phyloP scores from a whole-genome alignment of 148 eudicot genomes.

The Camellia japonica region DNA sequence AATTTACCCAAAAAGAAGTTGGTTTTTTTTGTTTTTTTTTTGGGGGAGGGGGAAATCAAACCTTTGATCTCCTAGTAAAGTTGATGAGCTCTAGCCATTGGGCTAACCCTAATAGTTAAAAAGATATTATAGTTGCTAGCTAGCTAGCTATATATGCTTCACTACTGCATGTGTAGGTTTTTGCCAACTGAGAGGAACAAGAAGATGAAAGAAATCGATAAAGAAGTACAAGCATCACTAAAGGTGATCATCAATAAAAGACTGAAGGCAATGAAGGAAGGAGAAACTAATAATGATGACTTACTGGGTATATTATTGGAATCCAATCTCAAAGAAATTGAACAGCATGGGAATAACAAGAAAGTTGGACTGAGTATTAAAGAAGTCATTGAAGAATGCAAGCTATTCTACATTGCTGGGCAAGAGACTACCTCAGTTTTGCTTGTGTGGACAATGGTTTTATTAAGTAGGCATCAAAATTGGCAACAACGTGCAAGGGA shows the following conservation, averaged over 20 bases:
- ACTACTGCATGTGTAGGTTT: conserved; percentile 4
- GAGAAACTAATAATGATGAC: conserved; percentile 13
- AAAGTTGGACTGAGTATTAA: conserved; percentile 17
- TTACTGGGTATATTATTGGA: conserved; percentile 17
- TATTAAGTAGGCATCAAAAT: conserved; percentile 13
- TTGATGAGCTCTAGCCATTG: too few relatives aligned
- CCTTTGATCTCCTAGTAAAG: too few relatives aligned
- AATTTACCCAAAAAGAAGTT: too few relatives aligned
- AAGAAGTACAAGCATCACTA: conserved; percentile 11
- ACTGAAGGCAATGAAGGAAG: conserved; percentile 16
- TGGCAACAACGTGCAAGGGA: conserved; percentile 23
- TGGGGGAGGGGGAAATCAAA: too few relatives aligned
- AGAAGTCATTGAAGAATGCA: conserved; percentile 24
- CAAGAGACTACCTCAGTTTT: conserved; percentile 21
- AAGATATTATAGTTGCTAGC: too few relatives aligned
- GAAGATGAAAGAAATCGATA: conserved; percentile 17
- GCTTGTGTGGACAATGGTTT: conserved; percentile 23
- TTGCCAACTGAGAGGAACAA: conserved; percentile 26
- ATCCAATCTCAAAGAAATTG: conserved; percentile 14
- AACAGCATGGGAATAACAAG: conserved; percentile 7
- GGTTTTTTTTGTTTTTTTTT: too few relatives aligned
- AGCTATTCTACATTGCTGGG: conserved; percentile 20
- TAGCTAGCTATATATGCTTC: too few relatives aligned
- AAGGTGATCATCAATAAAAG: conserved; percentile 14
- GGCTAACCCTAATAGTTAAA: too few relatives aligned